These are phyloP conservation scores for Solanum rostratum DNA, from an alignment of 257 asterid genomes.

Conservation along the genomic window DNA sequence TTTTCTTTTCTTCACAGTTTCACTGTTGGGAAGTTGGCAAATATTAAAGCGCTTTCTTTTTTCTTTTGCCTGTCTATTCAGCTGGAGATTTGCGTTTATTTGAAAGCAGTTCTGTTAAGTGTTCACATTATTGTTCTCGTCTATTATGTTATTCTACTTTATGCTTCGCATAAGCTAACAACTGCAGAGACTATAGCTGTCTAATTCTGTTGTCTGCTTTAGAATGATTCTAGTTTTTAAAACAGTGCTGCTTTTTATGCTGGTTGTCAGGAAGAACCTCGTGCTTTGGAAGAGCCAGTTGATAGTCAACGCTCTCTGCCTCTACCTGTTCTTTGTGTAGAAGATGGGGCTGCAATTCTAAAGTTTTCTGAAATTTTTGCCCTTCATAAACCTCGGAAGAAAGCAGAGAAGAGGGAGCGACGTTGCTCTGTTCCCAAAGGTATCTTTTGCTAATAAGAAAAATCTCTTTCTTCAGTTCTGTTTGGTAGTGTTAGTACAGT, in stretches of 20 bases:
- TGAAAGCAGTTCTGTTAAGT: not conserved
- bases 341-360: slow-evolving; percentile 75
- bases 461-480: not conserved
- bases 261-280: slow-evolving; percentile 50
- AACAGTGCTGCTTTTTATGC: slow-evolving; percentile 6
- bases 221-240: not conserved
- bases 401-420: slow-evolving; percentile 56
- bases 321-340: slow-evolving; percentile 82
- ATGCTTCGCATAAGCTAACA: not conserved
- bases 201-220: slow-evolving; percentile 2
- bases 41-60: not conserved
- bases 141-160: not conserved
- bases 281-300: slow-evolving; percentile 36
- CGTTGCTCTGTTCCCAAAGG: slow-evolving; percentile 59
- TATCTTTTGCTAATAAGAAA: slow-evolving; percentile 3
- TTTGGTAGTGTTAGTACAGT: not conserved
- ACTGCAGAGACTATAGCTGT: not conserved
- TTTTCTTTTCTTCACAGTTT: not conserved
- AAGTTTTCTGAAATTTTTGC: slow-evolving; percentile 95
- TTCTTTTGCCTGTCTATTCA: not conserved
- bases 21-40: not conserved
- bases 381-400: slow-evolving; percentile 53
- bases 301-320: slow-evolving; percentile 42
- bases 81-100: not conserved
- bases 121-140: not conserved